Percentiles rank a stretch among this genome's conserved stretches.
phyloP scores from a whole-genome alignment of 192 early-diverging fungal genomes.

The Podila horticola region DNA sequence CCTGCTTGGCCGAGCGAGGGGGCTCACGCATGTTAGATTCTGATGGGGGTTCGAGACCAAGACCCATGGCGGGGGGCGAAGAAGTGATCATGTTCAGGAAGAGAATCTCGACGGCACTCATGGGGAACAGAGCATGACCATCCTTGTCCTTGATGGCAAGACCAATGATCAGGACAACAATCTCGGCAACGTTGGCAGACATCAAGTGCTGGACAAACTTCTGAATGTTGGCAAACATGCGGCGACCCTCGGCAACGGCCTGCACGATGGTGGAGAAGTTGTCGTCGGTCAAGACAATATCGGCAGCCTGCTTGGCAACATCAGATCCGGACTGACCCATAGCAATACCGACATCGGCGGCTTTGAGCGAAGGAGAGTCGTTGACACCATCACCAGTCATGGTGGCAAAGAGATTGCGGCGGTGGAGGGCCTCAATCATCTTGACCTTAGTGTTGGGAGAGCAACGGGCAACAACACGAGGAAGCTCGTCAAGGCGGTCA shows the following conservation, averaged over 20 bases:
- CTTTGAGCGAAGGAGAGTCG: conserved; percentile 78
- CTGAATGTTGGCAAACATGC: conserved; percentile 81
- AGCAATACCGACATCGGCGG: conserved; percentile 79
- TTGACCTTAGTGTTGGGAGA: conserved; percentile 95
- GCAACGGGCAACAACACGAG: conserved; percentile 94
- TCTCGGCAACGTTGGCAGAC: conserved; percentile 75
- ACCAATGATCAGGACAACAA: conserved; percentile 75
- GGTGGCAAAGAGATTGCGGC: conserved; percentile 70
- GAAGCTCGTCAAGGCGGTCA: conserved; percentile 79
- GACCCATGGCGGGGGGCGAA: conserved; percentile 80
- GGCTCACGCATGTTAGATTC: conserved; percentile 78
- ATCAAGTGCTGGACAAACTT: conserved; percentile 80
- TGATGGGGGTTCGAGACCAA: conserved; percentile 74
- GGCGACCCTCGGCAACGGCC: conserved; percentile 83
- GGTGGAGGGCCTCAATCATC: conserved; percentile 91
- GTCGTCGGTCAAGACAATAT: conserved; percentile 88
- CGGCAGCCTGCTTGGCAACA: conserved; percentile 90
- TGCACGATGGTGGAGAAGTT: conserved; percentile 84
- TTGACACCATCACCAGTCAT: conserved; percentile 93
- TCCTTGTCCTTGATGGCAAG: conserved; percentile 70
- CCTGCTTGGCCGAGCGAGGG: conserved; percentile 67
- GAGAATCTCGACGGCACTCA: conserved; percentile 82
- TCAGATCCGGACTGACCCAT: conserved; percentile 93
- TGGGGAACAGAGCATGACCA: conserved; percentile 72
- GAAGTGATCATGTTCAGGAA: conserved; percentile 82